phyloP scores from a whole-genome alignment of 768 basidiomycete genomes.

The Kwoniella pini region DNA sequence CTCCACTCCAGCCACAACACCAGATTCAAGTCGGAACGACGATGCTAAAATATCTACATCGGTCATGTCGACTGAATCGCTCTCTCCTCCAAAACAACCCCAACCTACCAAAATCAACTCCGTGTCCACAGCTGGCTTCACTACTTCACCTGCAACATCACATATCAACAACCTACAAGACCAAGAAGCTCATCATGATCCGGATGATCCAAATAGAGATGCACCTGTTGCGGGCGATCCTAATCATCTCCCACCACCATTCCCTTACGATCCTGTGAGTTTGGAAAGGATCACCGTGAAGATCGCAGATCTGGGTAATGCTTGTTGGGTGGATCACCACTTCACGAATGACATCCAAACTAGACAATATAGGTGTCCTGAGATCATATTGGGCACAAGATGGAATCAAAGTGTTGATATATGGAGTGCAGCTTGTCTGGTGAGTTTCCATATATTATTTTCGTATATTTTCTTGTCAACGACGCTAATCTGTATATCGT shows the following conservation, averaged over 20 bases:
- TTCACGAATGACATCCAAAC: conserved; percentile 99
- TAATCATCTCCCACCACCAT: conserved; percentile 56
- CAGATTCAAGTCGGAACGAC: conserved; percentile 28
- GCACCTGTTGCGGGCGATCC: conserved; percentile 57
- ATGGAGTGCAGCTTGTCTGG: conserved; percentile 94
- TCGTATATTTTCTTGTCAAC: background rate
- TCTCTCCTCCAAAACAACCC: conserved; percentile 29
- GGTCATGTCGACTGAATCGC: conserved; percentile 44
- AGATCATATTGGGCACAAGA: conserved; percentile 92
- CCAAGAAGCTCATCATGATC: conserved; percentile 45
- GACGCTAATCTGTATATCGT: conserved; percentile 4
- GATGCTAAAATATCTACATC: conserved; percentile 46
- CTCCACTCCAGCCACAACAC: conserved; percentile 49
- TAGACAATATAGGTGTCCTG: conserved; percentile 93
- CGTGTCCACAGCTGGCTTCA: conserved; percentile 20
- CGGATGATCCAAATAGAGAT: conserved; percentile 25
- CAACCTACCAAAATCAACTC: conserved; percentile 14
- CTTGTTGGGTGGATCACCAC: conserved; percentile 84
- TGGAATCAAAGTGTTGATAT: conserved; percentile 96
- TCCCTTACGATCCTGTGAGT: conserved; percentile 52
- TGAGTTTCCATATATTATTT: conserved; percentile 56
- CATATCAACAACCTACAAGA: conserved; percentile 50
- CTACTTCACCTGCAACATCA: conserved; percentile 42
- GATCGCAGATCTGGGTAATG: conserved; percentile 97
- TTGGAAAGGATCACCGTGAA: conserved; percentile 79